These are phyloP conservation scores for Wallacemonas rigidus DNA, from an alignment of 208 protist genomes.

Conservation along the genomic window DNA sequence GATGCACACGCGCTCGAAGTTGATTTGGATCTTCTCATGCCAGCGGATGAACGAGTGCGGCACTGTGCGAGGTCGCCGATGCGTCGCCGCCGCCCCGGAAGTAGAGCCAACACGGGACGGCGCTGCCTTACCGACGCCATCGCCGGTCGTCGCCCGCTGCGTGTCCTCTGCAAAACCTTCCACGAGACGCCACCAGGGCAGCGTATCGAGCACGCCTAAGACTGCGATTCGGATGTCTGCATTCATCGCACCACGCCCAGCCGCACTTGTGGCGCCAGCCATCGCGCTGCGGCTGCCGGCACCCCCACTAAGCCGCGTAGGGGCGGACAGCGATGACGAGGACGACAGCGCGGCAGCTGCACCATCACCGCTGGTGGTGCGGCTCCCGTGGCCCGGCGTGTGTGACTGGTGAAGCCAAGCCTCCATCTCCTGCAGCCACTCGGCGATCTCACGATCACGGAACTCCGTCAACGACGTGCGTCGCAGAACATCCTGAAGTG, in stretches of 20 bases:
- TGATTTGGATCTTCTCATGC: slow-evolving; percentile 64
- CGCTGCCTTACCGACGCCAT: too few species aligned
- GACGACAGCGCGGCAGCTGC: not conserved
- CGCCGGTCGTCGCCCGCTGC: not conserved
- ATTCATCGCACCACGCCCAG: slow-evolving; percentile 17
- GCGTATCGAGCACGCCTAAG: slow-evolving; percentile 71
- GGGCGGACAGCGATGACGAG: not conserved
- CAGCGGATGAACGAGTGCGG: slow-evolving; percentile 54
- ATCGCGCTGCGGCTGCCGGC: not conserved
- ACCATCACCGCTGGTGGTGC: not conserved
- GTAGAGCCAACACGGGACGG: not conserved
- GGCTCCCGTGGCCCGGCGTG: slow-evolving; percentile 2
- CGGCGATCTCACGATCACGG: slow-evolving; percentile 70
- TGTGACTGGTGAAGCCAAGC: slow-evolving; percentile 40
- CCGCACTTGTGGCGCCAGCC: slow-evolving; percentile 21
- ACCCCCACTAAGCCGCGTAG: not conserved
- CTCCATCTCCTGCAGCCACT: slow-evolving; percentile 57
- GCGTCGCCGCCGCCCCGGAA: slow-evolving; percentile 2
- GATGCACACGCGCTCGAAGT: slow-evolving; percentile 76
- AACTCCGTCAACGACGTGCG: slow-evolving; percentile 73
- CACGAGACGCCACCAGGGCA: slow-evolving; percentile 86
- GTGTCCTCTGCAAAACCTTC: slow-evolving; percentile 33
- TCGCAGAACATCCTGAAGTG: slow-evolving; percentile 65
- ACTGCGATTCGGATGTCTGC: slow-evolving; percentile 67
- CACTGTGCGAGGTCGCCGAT: not conserved